Percentiles rank a stretch among this genome's conserved stretches.
Conservation (phyloP, 768 basidiomycete genomes). For the Rhizopogon rudus region DNA sequence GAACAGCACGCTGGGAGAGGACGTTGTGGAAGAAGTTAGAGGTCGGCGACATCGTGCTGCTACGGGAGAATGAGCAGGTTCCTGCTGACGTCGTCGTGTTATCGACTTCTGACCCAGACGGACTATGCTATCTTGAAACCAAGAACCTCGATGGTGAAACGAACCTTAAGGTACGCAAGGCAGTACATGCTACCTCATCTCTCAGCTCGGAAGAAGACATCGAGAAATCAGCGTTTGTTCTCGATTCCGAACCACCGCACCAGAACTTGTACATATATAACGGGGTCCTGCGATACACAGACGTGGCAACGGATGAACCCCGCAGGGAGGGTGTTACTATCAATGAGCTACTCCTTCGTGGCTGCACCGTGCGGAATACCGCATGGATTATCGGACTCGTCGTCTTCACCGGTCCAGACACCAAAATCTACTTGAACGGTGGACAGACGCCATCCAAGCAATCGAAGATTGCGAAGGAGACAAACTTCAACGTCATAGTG, state of each 20-base stretch:
- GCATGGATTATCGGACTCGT: constrained; percentile 93
- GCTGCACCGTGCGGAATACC: constrained; percentile 87
- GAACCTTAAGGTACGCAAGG: constrained; percentile 84
- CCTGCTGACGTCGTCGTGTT: constrained; percentile 94
- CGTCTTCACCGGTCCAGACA: constrained; percentile 88
- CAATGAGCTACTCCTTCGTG: constrained; percentile 90
- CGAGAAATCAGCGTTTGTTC: constrained; percentile 78
- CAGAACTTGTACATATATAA: constrained; percentile 92
- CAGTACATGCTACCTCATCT: constrained; percentile 67
- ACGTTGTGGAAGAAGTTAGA: constrained; percentile 99
- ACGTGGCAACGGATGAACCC: constrained; percentile 42
- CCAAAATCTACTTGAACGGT: constrained; percentile 89
- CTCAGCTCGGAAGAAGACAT: constrained; percentile 87
- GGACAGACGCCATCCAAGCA: constrained; percentile 95
- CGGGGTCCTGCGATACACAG: constrained; percentile 74
- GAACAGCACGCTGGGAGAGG: constrained; percentile 85
- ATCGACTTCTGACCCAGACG: constrained; percentile 87
- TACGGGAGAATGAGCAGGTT: constrained; percentile 92
- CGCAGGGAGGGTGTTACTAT: constrained; percentile 76
- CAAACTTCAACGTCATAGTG: constrained; percentile 95
- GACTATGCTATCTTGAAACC: constrained; percentile 93
- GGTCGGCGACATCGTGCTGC: constrained; percentile 90
- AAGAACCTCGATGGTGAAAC: constrained; percentile 99
- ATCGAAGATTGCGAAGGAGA: constrained; percentile 97
- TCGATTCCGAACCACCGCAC: constrained; percentile 92